phyloP scores from a whole-genome alignment of 805 yeast species.

The Nakazawaea molendinolei region DNA sequence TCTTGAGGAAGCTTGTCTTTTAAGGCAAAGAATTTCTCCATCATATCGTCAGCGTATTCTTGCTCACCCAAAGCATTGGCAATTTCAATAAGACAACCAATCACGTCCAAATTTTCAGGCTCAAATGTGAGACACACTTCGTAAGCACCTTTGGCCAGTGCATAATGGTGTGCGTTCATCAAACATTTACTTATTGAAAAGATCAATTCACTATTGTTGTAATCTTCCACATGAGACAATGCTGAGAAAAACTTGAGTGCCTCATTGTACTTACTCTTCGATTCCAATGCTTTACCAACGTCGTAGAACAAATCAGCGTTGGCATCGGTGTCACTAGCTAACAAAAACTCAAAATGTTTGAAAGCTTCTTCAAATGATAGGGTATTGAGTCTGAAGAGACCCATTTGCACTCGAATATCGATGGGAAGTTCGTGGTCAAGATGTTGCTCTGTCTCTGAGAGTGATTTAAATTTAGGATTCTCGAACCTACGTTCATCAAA shows the following conservation, averaged over 20 bases:
- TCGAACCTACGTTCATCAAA: constrained; percentile 67
- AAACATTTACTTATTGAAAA: constrained; percentile 70
- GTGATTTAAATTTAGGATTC: constrained; percentile 34
- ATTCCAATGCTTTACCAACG: constrained; percentile 70
- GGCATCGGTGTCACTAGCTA: constrained; percentile 50
- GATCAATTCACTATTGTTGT: constrained; percentile 43
- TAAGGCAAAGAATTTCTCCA: constrained; percentile 25
- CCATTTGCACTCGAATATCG: constrained; percentile 80
- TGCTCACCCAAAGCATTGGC: constrained; percentile 50
- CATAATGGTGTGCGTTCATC: constrained; percentile 63
- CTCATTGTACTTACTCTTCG: constrained; percentile 61
- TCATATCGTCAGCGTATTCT: constrained; percentile 43
- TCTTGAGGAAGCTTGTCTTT: constrained; percentile 19
- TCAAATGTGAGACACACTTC: constrained; percentile 44
- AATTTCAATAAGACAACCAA: constrained; percentile 74
- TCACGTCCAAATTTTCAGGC: constrained; percentile 63
- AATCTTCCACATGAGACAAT: constrained; percentile 48
- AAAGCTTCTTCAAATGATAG: constrained; percentile 66
- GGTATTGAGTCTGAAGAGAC: constrained; percentile 61
- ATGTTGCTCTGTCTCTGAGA: constrained; percentile 32
- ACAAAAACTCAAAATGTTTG: constrained; percentile 55
- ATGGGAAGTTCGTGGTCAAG: constrained; percentile 58
- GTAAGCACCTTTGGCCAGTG: constrained; percentile 56
- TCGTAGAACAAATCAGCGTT: constrained; percentile 68
- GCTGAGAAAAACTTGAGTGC: constrained; percentile 65